Base-by-base conservation (phyloP, 2,329 filamentous ascomycete genomes). In the Chalaropsis thielavioides region DNA sequence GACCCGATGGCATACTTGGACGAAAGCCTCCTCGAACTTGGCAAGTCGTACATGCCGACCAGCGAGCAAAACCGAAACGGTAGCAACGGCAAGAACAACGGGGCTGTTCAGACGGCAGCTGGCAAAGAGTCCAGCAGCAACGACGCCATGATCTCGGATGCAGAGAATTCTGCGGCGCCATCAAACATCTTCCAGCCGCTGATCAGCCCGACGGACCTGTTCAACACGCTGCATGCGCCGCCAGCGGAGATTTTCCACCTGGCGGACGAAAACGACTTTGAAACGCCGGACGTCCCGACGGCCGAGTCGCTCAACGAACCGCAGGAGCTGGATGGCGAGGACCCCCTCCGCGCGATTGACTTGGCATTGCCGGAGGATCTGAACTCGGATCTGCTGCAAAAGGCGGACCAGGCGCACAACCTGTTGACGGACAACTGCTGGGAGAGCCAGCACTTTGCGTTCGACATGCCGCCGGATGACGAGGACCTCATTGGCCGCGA, bases 1-100 rank as follows among this genome's bases (percentile, higher is more conserved):
- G 74, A 86, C 66, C 83, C 84, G 1, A 54, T 77, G 65, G 80
- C 79, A 68, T 87, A 80, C 70, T 73, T 76, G 17, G 70, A 75
- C 61, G 81, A 83, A 62, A 78, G 76, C 59, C 70, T 85, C 41
- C 77, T 79, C 0, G 68, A 75, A 15, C 73, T 75, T 0, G 4
- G 62, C 71, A 15, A 74, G 75, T 67, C 68, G 72, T 44, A 58
- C 43, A 19, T 38, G 13, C 4, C 61, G 60, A 51, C 63, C 40
- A 0, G 71, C 54, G 17, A 56, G 38, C 15, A 64, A 72, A 49
- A 66, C 67, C 5, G 69, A 54, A 1, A 73, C 75, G 3, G 76
- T 77, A 2, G 78, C 79, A 68, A 78, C 79, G 1, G 77, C 78
- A 1, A 73, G 72, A 60, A 76, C 73, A 10, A 75, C 13, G 11